These are phyloP conservation scores for Areca catechu DNA, from an alignment of 176 grass and related monocot species.

Conservation along the genomic window DNA sequence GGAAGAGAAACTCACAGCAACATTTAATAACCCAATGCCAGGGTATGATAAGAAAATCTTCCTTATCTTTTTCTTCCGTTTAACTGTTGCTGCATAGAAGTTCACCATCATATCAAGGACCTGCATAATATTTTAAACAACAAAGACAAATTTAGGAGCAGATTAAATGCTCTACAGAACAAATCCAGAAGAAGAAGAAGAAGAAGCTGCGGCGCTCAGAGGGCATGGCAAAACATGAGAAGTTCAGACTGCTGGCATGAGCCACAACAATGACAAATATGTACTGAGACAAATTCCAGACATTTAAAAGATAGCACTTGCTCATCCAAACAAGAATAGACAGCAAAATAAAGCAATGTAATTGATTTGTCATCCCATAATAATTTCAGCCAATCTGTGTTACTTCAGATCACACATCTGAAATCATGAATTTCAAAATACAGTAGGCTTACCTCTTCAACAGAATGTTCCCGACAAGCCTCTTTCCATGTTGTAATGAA, in stretches of 20 bases:
- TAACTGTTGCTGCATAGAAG: conserved; percentile 45
- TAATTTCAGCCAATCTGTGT: too few species aligned
- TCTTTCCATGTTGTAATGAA: conserved; percentile 91
- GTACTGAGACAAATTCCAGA: too few species aligned
- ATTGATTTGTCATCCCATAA: too few species aligned
- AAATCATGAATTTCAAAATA: not conserved
- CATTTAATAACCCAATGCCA: conserved; percentile 70
- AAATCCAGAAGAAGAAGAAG: not conserved
- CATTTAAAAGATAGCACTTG: too few species aligned
- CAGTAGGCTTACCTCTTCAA: conserved; percentile 51
- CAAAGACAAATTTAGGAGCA: not conserved
- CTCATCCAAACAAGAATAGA: conserved; percentile 1
- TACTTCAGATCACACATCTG: too few species aligned
- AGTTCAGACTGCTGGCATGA: too few species aligned
- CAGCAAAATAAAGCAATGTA: not conserved
- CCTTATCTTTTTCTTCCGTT: conserved; percentile 39
- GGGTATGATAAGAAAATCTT: conserved; percentile 59
- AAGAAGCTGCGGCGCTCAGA: not conserved
- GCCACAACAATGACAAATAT: too few species aligned
- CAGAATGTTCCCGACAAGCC: conserved; percentile 56
- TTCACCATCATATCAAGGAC: conserved; percentile 64
- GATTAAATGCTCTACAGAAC: not conserved
- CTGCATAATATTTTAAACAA: conserved; percentile 23
- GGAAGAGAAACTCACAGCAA: conserved; percentile 67
- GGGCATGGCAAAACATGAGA: too few species aligned